Evolutionary conservation across 371 early-diverging fungal species (phyloP).

Genomic region (Syncephalis plumigaleata): DNA sequence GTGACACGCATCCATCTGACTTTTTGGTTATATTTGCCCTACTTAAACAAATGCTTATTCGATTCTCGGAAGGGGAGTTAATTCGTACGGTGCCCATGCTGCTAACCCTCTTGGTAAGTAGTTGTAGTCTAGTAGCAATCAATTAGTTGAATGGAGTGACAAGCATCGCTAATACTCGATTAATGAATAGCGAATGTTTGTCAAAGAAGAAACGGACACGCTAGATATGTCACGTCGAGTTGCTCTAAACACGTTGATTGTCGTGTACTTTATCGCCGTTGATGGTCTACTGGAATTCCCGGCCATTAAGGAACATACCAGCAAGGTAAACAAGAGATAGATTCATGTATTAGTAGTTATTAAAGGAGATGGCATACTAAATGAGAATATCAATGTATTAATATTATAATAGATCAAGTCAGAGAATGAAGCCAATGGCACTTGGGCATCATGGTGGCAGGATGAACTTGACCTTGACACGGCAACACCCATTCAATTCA

Average conservation of each 20-base stretch:
- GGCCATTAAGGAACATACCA: conserved; percentile 8
- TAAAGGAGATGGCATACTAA: no score
- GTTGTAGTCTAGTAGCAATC: background rate
- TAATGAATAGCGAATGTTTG: conserved; percentile 1
- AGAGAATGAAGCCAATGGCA: no score
- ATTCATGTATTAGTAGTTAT: background rate
- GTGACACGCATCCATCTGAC: conserved; percentile 32
- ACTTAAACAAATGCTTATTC: conserved; percentile 25
- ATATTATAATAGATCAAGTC: background rate
- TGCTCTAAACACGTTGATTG: conserved; percentile 30
- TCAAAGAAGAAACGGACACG: conserved; percentile 12
- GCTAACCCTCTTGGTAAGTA: conserved; percentile 32
- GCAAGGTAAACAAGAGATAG: conserved; percentile 8
- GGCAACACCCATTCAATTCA: no score
- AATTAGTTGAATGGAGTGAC: background rate
- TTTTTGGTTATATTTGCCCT: conserved; percentile 29
- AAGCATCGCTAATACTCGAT: background rate
- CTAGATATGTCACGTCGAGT: conserved; percentile 23
- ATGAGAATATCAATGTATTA: no score
- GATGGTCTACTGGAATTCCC: conserved; percentile 17
- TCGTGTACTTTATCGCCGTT: conserved; percentile 27
- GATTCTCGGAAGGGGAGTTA: conserved; percentile 37
- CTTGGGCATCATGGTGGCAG: no score
- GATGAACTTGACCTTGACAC: no score
- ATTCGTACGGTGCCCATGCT: conserved; percentile 39